Evolutionary conservation across 805 yeast species (phyloP).

Genomic region (Zygoascus tannicola): DNA sequence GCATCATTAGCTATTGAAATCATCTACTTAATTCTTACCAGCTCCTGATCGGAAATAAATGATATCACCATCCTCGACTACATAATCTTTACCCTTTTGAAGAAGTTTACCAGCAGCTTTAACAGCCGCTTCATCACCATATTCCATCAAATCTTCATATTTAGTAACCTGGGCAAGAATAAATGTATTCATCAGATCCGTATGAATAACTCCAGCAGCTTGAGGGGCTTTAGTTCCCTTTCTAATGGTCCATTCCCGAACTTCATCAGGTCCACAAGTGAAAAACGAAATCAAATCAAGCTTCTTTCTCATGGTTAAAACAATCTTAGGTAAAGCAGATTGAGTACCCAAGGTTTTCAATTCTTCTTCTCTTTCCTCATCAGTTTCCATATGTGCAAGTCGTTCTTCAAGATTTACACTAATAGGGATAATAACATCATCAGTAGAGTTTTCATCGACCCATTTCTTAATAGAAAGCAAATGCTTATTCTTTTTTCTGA

Average conservation of each 20-base stretch:
- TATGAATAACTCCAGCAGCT: slow-evolving; percentile 86
- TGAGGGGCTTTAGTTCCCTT: slow-evolving; percentile 71
- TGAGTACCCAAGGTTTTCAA: slow-evolving; percentile 62
- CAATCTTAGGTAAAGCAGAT: slow-evolving; percentile 79
- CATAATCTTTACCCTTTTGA: slow-evolving; percentile 91
- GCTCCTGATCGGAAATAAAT: slow-evolving; percentile 89
- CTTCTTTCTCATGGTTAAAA: slow-evolving; percentile 77
- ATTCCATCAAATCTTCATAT: slow-evolving; percentile 66
- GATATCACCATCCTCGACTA: slow-evolving; percentile 91
- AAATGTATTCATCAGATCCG: slow-evolving; percentile 74
- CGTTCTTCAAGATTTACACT: slow-evolving; percentile 89
- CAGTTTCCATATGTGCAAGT: slow-evolving; percentile 77
- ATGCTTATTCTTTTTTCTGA: slow-evolving; percentile 83
- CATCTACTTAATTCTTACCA: slow-evolving; percentile 70
- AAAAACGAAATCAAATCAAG: slow-evolving; percentile 85
- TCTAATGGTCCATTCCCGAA: slow-evolving; percentile 82
- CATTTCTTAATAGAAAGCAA: slow-evolving; percentile 75
- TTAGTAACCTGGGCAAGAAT: slow-evolving; percentile 76
- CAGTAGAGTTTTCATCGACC: slow-evolving; percentile 83
- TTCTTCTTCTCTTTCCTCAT: slow-evolving; percentile 71
- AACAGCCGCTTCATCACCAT: slow-evolving; percentile 71
- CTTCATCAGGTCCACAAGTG: slow-evolving; percentile 94
- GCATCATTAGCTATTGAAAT: no score
- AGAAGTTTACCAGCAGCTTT: slow-evolving; percentile 81
- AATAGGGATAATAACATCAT: slow-evolving; percentile 85